These are phyloP conservation scores for Prinsepia uniflora DNA, from an alignment of 306 rosid species.

Conservation along the genomic window DNA sequence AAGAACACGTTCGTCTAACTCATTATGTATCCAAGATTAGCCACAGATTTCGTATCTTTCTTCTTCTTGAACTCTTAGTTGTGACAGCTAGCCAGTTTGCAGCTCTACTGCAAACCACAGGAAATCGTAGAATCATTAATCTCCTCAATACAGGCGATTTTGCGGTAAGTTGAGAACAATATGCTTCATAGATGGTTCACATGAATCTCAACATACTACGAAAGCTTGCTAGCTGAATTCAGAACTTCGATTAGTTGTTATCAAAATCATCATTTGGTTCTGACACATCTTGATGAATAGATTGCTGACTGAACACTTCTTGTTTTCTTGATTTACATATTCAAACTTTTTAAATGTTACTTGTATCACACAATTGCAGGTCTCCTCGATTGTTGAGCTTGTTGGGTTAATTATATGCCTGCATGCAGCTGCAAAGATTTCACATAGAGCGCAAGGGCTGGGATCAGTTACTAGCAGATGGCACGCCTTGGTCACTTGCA, in stretches of 20 bases:
- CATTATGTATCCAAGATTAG: conserved; percentile 46
- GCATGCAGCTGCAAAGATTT: conserved; percentile 45
- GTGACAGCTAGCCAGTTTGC: conserved; percentile 39
- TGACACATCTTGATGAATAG: too few species aligned
- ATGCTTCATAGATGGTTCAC: not conserved
- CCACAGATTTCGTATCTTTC: conserved; percentile 47
- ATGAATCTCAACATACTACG: too few species aligned
- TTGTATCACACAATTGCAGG: conserved; percentile 20
- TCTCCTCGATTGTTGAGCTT: conserved; percentile 36
- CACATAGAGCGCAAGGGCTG: conserved; percentile 45
- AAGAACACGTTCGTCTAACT: conserved; percentile 37
- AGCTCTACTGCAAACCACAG: conserved; percentile 38
- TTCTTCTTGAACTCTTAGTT: conserved; percentile 36
- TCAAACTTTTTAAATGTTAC: too few species aligned
- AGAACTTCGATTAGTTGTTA: too few species aligned
- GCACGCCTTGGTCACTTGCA: conserved; percentile 54
- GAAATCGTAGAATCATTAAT: conserved; percentile 23
- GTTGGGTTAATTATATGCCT: conserved; percentile 41
- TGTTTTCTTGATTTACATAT: too few species aligned
- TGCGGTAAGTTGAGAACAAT: conserved; percentile 34
- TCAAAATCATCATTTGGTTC: too few species aligned
- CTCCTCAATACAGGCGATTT: conserved; percentile 44
- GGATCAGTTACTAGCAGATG: conserved; percentile 43
- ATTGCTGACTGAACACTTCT: too few species aligned
- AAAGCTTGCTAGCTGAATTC: too few species aligned